Evolutionary conservation across 345 rosid genomes (phyloP).

Genomic region (Aurinia saxatilis): DNA sequence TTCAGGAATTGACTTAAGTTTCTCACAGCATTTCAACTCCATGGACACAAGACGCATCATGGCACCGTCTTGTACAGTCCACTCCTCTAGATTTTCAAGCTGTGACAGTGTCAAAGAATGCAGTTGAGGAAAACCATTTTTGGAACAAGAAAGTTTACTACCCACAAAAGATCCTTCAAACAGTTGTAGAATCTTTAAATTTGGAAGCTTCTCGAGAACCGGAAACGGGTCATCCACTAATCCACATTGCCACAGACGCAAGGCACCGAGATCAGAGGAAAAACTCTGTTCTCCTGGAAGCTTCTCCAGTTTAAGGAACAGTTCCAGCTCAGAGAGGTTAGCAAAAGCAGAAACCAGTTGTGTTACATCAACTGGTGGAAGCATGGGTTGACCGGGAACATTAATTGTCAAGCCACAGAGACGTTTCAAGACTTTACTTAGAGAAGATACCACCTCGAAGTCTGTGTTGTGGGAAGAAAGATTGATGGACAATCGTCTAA

Average conservation of each 20-base stretch:
- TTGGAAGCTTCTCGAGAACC: constrained; percentile 35
- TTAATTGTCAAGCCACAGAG: constrained; percentile 14
- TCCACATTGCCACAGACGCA: constrained; percentile 29
- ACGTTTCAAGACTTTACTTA: constrained; percentile 4
- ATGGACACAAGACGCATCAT: constrained; percentile 30
- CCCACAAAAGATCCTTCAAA: constrained; percentile 28
- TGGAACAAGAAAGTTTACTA: constrained; percentile 23
- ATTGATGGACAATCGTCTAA: constrained; percentile 15
- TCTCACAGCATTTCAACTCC: constrained; percentile 25
- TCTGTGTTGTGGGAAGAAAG: constrained; percentile 15
- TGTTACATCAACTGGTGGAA: constrained; percentile 14
- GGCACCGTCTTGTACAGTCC: constrained; percentile 22
- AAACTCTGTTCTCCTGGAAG: constrained; percentile 18
- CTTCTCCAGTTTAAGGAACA: constrained; percentile 12
- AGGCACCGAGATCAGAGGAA: constrained; percentile 28
- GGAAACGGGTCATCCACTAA: constrained; percentile 44
- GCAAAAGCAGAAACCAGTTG: constrained; percentile 15
- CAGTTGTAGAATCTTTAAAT: constrained; percentile 30
- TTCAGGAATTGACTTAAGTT: constrained; percentile 26
- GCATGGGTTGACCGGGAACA: constrained; percentile 4
- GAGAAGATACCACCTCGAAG: constrained; percentile 18
- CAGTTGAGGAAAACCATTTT: constrained; percentile 18
- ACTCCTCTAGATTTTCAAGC: constrained; percentile 21
- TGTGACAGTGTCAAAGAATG: constrained; percentile 4
- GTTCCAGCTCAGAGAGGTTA: constrained; percentile 12